A percentile compares a stretch with the other conserved stretches of the same genome.
phyloP scores from a whole-genome alignment of 495 filamentous ascomycete genomes.

The Neurospora sp. region DNA sequence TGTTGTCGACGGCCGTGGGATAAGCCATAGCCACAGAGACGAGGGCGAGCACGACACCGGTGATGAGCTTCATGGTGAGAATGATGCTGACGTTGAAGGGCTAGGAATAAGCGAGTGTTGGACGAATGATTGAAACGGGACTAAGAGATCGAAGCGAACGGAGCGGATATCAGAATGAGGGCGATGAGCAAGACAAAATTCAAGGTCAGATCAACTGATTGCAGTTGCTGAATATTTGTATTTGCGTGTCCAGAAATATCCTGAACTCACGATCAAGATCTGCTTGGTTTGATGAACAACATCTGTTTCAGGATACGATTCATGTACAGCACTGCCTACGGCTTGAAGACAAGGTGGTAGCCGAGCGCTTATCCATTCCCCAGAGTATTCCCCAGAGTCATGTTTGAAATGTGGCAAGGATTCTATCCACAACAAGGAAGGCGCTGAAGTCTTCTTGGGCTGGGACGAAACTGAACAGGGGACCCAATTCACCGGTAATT shows the following conservation, averaged over 20 bases:
- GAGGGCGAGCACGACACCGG: constrained; percentile 35
- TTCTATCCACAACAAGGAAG: neutral
- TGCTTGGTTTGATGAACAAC: constrained; percentile 13
- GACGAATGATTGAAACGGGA: neutral
- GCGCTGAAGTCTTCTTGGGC: neutral
- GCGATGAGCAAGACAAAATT: constrained; percentile 11
- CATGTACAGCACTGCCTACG: neutral
- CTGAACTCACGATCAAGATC: constrained; percentile 12
- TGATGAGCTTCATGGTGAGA: constrained; percentile 44
- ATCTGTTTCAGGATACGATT: constrained; percentile 16
- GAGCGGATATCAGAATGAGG: constrained; percentile 11
- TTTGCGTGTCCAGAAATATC: constrained; percentile 4
- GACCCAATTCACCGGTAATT: neutral
- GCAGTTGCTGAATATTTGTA: constrained; percentile 27
- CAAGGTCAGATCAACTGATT: constrained; percentile 7
- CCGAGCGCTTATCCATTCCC: neutral
- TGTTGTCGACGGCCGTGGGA: constrained; percentile 14
- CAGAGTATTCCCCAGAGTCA: neutral
- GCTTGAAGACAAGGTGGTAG: neutral
- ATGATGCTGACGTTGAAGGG: constrained; percentile 9
- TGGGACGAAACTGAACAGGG: neutral
- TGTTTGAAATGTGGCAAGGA: neutral
- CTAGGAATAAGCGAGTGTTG: neutral
- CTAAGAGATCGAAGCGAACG: constrained; percentile 14
- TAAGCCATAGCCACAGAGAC: constrained; percentile 36